Conservation (phyloP, 148 eudicot species). For the Silene latifolia region DNA sequence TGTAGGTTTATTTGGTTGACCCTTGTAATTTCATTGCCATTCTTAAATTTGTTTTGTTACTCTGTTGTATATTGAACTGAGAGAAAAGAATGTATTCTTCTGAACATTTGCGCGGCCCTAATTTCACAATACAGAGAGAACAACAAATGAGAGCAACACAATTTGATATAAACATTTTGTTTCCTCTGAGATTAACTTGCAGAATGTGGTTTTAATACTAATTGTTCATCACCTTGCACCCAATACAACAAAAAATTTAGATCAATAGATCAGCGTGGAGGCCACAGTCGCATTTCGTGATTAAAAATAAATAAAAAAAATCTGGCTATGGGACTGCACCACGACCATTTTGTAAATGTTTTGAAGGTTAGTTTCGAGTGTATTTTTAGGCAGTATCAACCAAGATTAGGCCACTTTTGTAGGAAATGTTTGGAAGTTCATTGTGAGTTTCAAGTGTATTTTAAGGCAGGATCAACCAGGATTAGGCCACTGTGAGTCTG, state of each 20-base stretch:
- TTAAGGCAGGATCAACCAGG: too few relatives aligned
- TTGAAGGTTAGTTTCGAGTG: too few relatives aligned
- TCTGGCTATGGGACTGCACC: too few relatives aligned
- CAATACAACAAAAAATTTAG: neutral
- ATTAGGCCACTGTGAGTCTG: too few relatives aligned
- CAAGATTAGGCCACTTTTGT: too few relatives aligned
- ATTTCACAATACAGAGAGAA: neutral
- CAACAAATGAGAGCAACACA: slow-evolving; percentile 7
- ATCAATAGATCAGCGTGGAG: neutral
- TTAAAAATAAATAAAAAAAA: too few relatives aligned
- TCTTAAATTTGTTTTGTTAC: slow-evolving; percentile 14
- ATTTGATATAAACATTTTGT: neutral
- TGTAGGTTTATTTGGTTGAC: neutral
- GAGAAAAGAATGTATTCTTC: slow-evolving; percentile 4
- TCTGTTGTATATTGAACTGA: slow-evolving; percentile 5
- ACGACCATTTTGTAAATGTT: too few relatives aligned
- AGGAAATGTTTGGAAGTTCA: too few relatives aligned
- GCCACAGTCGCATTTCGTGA: too few relatives aligned
- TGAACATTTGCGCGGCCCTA: neutral
- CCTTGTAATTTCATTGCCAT: slow-evolving; percentile 7
- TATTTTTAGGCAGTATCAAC: too few relatives aligned
- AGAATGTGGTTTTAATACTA: neutral
- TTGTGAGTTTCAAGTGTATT: too few relatives aligned
- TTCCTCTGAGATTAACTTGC: neutral
- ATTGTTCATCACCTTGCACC: neutral